Evolutionary conservation across 208 protist species (phyloP).

Genomic region (Leishmania mexicana): DNA sequence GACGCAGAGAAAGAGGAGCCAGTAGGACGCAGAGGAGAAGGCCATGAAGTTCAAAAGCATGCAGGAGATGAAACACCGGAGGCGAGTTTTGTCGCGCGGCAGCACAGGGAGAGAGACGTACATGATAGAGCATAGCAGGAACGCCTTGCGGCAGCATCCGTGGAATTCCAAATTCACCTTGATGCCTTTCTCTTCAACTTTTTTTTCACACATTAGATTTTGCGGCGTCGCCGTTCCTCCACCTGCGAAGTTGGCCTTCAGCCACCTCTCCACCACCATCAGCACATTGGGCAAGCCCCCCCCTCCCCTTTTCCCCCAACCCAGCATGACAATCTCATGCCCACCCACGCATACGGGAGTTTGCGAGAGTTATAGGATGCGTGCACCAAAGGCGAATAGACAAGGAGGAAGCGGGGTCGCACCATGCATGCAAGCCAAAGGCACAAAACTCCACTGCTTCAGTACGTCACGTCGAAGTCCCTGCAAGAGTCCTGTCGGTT

Average conservation of each 20-base stretch:
- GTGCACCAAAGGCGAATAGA: not conserved
- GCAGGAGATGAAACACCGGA: not conserved
- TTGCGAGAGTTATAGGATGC: too few relatives aligned
- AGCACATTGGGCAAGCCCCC: not conserved
- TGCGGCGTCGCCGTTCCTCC: not conserved
- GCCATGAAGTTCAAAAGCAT: not conserved
- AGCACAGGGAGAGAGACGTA: not conserved
- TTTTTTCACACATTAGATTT: not conserved
- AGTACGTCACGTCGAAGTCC: not conserved
- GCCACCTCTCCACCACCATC: not conserved
- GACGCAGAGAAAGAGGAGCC: not conserved
- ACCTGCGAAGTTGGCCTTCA: not conserved
- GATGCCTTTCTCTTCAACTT: slow-evolving; percentile 13
- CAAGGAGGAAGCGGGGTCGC: not conserved
- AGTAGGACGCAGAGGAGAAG: not conserved
- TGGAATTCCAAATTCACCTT: not conserved
- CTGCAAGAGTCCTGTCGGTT: not conserved
- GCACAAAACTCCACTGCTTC: not conserved
- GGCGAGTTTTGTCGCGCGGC: not conserved
- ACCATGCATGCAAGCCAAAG: not conserved
- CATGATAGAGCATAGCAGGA: not conserved
- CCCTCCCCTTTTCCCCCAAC: too few relatives aligned
- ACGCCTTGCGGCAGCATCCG: not conserved
- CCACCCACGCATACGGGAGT: not conserved
- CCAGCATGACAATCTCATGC: not conserved